Evolutionary conservation across 305 asterid genomes (phyloP), one percentile per base, ranked within the genome.

Genomic region (Andrographis paniculata): DNA sequence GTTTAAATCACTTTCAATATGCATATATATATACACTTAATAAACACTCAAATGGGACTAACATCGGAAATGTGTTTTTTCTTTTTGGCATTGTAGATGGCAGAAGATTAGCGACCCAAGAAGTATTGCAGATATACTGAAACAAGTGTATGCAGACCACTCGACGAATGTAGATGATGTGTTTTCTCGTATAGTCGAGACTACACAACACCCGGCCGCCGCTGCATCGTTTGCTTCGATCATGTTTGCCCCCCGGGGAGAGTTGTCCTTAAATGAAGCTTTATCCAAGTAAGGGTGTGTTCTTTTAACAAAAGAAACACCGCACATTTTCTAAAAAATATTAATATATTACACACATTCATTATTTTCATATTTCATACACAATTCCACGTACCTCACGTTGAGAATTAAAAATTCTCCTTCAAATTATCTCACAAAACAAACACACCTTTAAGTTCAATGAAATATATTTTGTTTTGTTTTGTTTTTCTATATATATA

Each of bases 211-310:
- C 62, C 97, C 95, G 38, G 95, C 94, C 2, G 94, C 97, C 16
- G 93, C 97, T 38, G 95, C 97, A 44, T 74, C 95, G 19, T 71
- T 88, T 17, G 91, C 94, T 42, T 84, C 95, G 0, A 88, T 84
- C 56, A 77, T 88, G 87, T 84, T 79, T 53, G 94, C 95, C 38
- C 97, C 97, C 24, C 73, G 38, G 45, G 94, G 76, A 20, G 68
- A 82, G 16, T 55, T 88, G 41, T 68, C 84, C 42, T 84, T 88
- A 45, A 66, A 72, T 28, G 93, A 88, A 61, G 72, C 94, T 22
- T 63, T 88, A 41, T 67, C 79, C 16, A 73, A 75, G 97, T 88
- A 63, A n/a, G n/a, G n/a, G n/a, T n/a, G n/a, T n/a, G n/a, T n/a
- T n/a, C n/a, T n/a, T n/a, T n/a, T n/a, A n/a, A n/a, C n/a, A n/a